Conservation (phyloP, 768 basidiomycete species). For the Saitozyma podzolica region DNA sequence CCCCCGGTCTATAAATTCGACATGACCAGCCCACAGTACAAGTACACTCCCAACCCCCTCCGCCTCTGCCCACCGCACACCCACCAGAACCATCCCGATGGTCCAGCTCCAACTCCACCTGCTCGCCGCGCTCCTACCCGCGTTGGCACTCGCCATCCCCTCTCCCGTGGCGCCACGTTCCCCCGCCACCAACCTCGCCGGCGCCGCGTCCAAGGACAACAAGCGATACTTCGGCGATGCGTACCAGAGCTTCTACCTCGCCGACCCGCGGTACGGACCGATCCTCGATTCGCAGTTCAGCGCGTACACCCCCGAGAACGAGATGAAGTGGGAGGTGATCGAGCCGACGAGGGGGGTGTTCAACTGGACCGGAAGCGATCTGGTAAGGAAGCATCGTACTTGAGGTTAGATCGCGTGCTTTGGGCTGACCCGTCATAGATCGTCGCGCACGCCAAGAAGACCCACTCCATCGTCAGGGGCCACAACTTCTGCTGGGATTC, state of each 20-base stretch:
- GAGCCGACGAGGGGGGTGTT: slow-evolving; percentile 32
- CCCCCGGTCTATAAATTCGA: no score
- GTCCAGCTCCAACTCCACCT: no score
- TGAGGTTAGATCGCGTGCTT: background rate
- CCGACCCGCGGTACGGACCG: slow-evolving; percentile 19
- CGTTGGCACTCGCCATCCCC: no score
- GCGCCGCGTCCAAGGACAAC: background rate
- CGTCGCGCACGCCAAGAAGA: slow-evolving; percentile 34
- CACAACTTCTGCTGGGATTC: slow-evolving; percentile 39
- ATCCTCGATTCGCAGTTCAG: slow-evolving; percentile 35
- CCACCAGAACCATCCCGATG: no score
- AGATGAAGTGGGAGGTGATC: slow-evolving; percentile 47
- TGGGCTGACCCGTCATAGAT: slow-evolving; percentile 16
- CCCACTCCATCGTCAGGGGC: slow-evolving; percentile 29
- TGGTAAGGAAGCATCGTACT: slow-evolving; percentile 15
- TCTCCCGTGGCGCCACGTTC: no score
- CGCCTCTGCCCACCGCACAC: no score
- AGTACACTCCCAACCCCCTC: no score
- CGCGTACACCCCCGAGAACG: slow-evolving; percentile 42
- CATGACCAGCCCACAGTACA: no score
- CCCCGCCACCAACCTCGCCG: no score
- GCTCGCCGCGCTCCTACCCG: no score
- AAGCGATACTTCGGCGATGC: slow-evolving; percentile 37
- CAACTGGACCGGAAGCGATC: slow-evolving; percentile 41
- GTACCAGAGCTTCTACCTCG: slow-evolving; percentile 31